These are phyloP conservation scores for Geotrichum phurueaensis DNA, from an alignment of 1,139 yeast genomes.

Conservation along the genomic window DNA sequence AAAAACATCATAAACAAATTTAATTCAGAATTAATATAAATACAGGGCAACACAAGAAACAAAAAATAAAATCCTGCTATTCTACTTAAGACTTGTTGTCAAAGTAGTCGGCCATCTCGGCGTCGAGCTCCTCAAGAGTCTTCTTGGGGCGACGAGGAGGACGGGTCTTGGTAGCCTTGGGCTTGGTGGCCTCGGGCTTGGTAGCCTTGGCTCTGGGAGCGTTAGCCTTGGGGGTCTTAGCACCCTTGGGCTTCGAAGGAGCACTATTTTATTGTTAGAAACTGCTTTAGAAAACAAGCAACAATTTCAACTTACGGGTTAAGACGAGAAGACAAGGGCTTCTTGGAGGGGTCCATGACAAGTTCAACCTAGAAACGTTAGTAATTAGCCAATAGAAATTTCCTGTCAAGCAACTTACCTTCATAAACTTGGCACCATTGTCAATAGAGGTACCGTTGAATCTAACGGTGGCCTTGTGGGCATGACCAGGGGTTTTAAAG, in stretches of 20 bases:
- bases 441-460: slow-evolving; percentile 94
- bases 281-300: background rate
- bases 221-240: slow-evolving; percentile 21
- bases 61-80: slow-evolving; percentile 8
- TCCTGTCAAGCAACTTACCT: slow-evolving; percentile 29
- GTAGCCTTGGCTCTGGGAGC: slow-evolving; percentile 14
- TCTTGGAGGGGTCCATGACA: slow-evolving; percentile 76
- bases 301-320: slow-evolving; percentile 39
- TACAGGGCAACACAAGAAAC: background rate
- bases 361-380: slow-evolving; percentile 51
- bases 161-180: slow-evolving; percentile 22
- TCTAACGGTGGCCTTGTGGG: slow-evolving; percentile 69
- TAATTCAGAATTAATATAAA: background rate
- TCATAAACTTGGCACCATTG: slow-evolving; percentile 71
- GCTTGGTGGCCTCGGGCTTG: slow-evolving; percentile 17
- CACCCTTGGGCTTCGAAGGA: slow-evolving; percentile 15
- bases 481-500: slow-evolving; percentile 63
- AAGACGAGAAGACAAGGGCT: slow-evolving; percentile 70
- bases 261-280: slow-evolving; percentile 22
- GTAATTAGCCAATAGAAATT: slow-evolving; percentile 2
- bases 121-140: slow-evolving; percentile 84
- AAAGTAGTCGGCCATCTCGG: slow-evolving; percentile 89
- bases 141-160: slow-evolving; percentile 52
- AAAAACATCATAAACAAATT: background rate
- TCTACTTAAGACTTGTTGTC: slow-evolving; percentile 19